Evolutionary conservation across 208 protist genomes (phyloP), one percentile per base, ranked within the genome.

Genomic region (Leptomonas seymouri): DNA sequence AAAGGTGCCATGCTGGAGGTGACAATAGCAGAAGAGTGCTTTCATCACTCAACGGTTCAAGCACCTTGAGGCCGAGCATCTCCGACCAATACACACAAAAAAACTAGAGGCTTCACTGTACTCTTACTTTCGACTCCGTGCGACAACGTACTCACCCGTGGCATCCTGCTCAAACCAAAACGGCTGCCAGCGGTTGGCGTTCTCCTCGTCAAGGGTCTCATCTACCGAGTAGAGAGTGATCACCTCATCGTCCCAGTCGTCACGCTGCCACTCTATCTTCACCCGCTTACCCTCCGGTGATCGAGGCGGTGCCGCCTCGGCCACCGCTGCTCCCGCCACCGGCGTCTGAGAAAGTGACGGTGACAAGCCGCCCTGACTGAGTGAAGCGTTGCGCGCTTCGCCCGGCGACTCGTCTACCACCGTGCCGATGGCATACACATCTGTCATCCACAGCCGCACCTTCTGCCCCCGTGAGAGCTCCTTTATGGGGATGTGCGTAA

Each of bases 391-490:
- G 34, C 34, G 34, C 14, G 20, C 21, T 18, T 14, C 56, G 5
- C 11, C 21, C 56, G 58, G 23, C 18, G 72, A 49, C 28, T 72
- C 54, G 20, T 73, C 65, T 36, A 78, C 63, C 48, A 92, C 77
- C 0, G 78, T 88, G 28, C 76, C 90, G 8, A 95, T 56, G 1
- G 90, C 90, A 73, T 95, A 95, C 25, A 95, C 75, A 55, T 95
- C 71, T 18, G 84, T 91, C 90, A 95, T 95, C 87, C 90, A 95
- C 46, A 95, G 68, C 21, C 90, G 87, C 58, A 95, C 84, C 70
- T 95, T 95, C 58, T 86, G 70, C 45, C 87, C 90, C 6, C 76
- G 64, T 11, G 50, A 46, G 23, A 93, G 42, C 21, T 70, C 67
- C 16, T 68, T 53, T 6, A 74, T 71, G 6, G 76, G 69, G n/a